A percentile compares a stretch with the other conserved stretches of the same genome.
Evolutionary conservation across 345 rosid species (phyloP).

Genomic region (Viola odorata): DNA sequence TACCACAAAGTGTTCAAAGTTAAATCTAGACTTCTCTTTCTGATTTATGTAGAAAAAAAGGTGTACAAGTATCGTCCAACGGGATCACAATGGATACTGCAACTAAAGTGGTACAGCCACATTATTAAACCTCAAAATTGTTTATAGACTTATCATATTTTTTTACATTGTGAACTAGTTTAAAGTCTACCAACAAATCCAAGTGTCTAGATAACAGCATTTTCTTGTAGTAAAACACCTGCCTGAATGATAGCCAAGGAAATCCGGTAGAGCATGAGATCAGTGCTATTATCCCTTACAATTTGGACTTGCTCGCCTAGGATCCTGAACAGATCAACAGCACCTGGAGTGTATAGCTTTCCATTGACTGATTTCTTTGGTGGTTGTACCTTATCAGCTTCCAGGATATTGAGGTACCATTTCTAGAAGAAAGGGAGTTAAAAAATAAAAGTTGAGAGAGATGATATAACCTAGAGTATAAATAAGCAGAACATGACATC

Average conservation of each 20-base stretch:
- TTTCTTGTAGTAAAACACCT: conserved; percentile 8
- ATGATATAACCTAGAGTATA: background rate
- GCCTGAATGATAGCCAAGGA: conserved; percentile 93
- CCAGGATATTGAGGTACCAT: conserved; percentile 97
- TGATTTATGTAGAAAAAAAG: too few relatives aligned
- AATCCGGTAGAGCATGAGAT: conserved; percentile 93
- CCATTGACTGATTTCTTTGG: conserved; percentile 99
- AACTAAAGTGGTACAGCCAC: too few relatives aligned
- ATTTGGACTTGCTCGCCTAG: conserved; percentile 99
- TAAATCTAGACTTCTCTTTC: too few relatives aligned
- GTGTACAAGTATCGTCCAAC: too few relatives aligned
- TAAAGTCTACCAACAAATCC: too few relatives aligned
- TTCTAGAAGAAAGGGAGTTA: conserved; percentile 41
- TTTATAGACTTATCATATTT: too few relatives aligned
- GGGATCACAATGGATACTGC: too few relatives aligned
- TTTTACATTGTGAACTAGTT: too few relatives aligned
- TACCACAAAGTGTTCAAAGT: too few relatives aligned
- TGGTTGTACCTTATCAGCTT: conserved; percentile 92
- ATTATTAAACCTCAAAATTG: too few relatives aligned
- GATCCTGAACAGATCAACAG: conserved; percentile 97
- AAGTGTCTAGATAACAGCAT: too few relatives aligned
- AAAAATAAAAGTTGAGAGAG: conserved; percentile 8
- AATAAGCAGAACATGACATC: background rate
- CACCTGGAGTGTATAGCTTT: conserved; percentile 97
- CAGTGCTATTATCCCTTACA: conserved; percentile 96